Conservation (phyloP, 2,329 filamentous ascomycete genomes). For the Ceratocystis eucalypticola region DNA sequence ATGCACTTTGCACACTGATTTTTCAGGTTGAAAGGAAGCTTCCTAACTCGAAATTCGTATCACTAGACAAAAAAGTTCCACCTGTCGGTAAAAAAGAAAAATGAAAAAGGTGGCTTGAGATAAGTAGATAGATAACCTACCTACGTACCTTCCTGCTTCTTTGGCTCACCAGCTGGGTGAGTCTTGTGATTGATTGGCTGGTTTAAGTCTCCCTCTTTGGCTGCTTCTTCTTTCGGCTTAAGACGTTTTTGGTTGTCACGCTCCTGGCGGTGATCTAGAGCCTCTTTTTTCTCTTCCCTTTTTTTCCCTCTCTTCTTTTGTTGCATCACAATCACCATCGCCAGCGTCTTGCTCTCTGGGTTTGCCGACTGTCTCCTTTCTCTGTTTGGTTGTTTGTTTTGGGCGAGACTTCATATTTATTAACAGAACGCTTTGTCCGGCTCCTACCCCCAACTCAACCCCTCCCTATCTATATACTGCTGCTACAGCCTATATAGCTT, state of each 20-base stretch:
- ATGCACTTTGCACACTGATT: not conserved
- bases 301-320: not conserved
- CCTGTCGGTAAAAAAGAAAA: not conserved
- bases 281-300: not conserved
- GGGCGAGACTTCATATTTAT: not conserved
- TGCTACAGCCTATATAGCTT: not conserved
- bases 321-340: not conserved
- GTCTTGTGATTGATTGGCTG: not conserved
- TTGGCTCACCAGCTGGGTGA: not conserved
- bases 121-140: not conserved
- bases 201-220: not conserved
- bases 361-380: not conserved
- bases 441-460: not conserved
- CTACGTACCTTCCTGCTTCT: not conserved
- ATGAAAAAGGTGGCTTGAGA: not conserved
- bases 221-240: not conserved
- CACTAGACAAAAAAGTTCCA: not conserved
- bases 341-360: not conserved
- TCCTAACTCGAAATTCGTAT: not conserved
- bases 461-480: not conserved
- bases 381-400: not conserved
- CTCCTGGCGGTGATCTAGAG: not conserved
- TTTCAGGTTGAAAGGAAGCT: not conserved
- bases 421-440: not conserved
- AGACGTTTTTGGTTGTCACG: not conserved